Conservation (phyloP, 2,329 filamentous ascomycete genomes). For the Thermothelomyces thermophilus region DNA sequence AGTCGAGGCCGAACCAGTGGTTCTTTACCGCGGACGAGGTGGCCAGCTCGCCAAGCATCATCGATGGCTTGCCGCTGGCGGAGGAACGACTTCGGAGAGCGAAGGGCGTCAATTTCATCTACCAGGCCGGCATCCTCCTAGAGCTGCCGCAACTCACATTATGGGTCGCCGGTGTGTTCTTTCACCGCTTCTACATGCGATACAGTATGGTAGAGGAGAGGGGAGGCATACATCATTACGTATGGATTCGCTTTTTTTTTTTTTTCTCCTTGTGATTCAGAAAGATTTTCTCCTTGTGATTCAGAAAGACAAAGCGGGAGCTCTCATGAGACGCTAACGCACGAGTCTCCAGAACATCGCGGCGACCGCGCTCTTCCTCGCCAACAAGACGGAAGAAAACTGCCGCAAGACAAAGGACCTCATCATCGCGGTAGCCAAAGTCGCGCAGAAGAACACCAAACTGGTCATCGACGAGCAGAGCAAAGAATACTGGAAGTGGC, state of each 20-base stretch:
- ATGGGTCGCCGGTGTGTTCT: slow-evolving; percentile 86
- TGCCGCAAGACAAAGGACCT: slow-evolving; percentile 93
- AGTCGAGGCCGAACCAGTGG: slow-evolving; percentile 62
- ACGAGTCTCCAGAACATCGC: slow-evolving; percentile 60
- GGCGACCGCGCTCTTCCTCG: slow-evolving; percentile 84
- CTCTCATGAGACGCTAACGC: too few relatives aligned
- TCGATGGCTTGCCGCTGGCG: slow-evolving; percentile 69
- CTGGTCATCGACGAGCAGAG: slow-evolving; percentile 91
- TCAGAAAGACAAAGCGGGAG: background rate
- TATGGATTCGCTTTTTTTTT: slow-evolving; percentile 39
- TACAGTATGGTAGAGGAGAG: slow-evolving; percentile 71
- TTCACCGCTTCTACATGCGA: slow-evolving; percentile 94
- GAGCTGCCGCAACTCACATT: slow-evolving; percentile 89
- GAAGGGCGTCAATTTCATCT: slow-evolving; percentile 95
- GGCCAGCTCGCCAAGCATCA: slow-evolving; percentile 71
- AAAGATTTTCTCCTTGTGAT: background rate
- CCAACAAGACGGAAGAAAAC: slow-evolving; percentile 96
- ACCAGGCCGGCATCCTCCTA: slow-evolving; percentile 85
- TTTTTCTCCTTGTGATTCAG: background rate
- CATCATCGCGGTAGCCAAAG: slow-evolving; percentile 86
- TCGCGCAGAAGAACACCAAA: slow-evolving; percentile 89
- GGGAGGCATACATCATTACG: slow-evolving; percentile 81
- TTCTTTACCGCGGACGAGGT: slow-evolving; percentile 81
- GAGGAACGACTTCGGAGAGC: slow-evolving; percentile 76
- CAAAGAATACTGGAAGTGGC: slow-evolving; percentile 98